phyloP scores from a whole-genome alignment of 2,329 filamentous ascomycete genomes.

The Curvularia eragrostidis region DNA sequence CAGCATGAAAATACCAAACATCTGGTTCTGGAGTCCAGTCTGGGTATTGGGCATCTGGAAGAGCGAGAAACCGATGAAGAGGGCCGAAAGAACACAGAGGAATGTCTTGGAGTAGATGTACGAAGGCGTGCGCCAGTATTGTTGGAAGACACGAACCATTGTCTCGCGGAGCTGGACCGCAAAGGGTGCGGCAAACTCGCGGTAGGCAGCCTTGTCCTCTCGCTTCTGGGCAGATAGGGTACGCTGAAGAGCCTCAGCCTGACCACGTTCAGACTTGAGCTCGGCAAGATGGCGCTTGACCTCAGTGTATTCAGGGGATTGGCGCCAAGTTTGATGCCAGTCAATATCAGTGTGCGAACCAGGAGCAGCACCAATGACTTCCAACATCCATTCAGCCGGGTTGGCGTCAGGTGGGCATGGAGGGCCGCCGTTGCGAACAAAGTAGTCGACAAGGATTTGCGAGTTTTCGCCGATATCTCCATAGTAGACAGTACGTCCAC shows the following conservation, averaged over 20 bases:
- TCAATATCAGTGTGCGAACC: conserved; percentile 59
- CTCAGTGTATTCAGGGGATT: conserved; percentile 55
- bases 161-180: conserved; percentile 70
- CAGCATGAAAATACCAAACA: conserved; percentile 86
- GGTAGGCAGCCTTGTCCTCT: conserved; percentile 64
- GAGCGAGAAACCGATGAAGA: conserved; percentile 86
- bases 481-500: conserved; percentile 81
- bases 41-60: conserved; percentile 73
- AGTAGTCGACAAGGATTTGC: conserved; percentile 72
- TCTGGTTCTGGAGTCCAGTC: conserved; percentile 83
- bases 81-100: conserved; percentile 68
- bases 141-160: conserved; percentile 78
- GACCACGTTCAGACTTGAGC: conserved; percentile 52
- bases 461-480: conserved; percentile 78
- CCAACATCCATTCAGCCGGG: conserved; percentile 81
- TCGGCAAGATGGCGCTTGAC: conserved; percentile 56
- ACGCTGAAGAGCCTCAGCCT: conserved; percentile 42
- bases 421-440: conserved; percentile 73
- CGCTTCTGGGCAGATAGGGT: conserved; percentile 51
- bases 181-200: conserved; percentile 84
- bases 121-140: conserved; percentile 88
- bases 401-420: conserved; percentile 73
- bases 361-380: conserved; percentile 61
- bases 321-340: conserved; percentile 59
- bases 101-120: conserved; percentile 86